phyloP scores from a whole-genome alignment of 164 flowering plant species.

The Dillenia turbinata region DNA sequence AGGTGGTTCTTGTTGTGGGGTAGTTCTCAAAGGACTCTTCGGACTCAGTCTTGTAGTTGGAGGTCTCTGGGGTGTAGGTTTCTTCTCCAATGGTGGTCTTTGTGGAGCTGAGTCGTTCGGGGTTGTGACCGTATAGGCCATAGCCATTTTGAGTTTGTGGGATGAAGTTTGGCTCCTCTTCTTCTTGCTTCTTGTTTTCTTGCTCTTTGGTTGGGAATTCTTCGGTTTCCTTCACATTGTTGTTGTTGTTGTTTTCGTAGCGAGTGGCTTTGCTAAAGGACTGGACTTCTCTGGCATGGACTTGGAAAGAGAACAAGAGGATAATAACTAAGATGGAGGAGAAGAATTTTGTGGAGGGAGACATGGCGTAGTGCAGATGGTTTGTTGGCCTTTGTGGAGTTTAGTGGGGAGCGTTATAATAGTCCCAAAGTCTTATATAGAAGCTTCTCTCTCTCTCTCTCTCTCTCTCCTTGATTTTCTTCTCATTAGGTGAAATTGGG shows the following conservation, averaged over 20 bases:
- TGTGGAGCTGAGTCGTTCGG: slow-evolving; percentile 22
- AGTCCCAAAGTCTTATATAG: too few relatives aligned
- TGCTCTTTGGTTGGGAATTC: background rate
- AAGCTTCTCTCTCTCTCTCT: too few relatives aligned
- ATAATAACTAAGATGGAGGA: slow-evolving; percentile 28
- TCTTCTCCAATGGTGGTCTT: slow-evolving; percentile 12
- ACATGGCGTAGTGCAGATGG: slow-evolving; percentile 17
- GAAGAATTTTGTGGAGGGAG: slow-evolving; percentile 20
- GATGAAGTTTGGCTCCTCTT: slow-evolving; percentile 29
- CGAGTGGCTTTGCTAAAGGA: slow-evolving; percentile 47
- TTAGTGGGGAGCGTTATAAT: too few relatives aligned
- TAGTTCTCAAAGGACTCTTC: background rate
- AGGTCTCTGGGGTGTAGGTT: slow-evolving; percentile 1
- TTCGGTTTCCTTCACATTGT: slow-evolving; percentile 10
- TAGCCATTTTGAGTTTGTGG: slow-evolving; percentile 36
- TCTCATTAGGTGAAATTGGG: too few relatives aligned
- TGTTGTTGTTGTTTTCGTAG: slow-evolving; percentile 16
- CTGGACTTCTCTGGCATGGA: slow-evolving; percentile 50
- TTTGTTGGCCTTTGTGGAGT: too few relatives aligned
- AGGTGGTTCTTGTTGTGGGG: background rate
- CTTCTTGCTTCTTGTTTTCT: slow-evolving; percentile 3
- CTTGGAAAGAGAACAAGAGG: slow-evolving; percentile 26
- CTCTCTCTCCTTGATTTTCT: too few relatives aligned
- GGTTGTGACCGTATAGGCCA: slow-evolving; percentile 49
- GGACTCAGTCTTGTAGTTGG: background rate